Conservation (phyloP, 1,284 basidiomycete genomes). For the Rhizopogon parksii region DNA sequence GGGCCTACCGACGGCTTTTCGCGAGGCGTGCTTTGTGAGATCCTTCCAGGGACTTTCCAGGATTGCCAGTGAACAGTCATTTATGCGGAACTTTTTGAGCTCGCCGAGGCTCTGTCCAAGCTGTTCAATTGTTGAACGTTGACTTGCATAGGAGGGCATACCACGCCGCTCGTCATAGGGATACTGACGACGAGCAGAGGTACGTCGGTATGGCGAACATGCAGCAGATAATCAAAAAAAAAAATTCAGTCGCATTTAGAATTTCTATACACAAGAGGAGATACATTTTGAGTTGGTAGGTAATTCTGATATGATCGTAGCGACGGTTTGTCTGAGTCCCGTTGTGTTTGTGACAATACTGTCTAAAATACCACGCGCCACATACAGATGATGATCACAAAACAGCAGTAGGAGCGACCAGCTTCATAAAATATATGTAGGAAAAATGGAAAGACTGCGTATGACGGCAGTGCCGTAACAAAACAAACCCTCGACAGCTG, state of each 20-base stretch:
- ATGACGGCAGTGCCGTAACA: background rate
- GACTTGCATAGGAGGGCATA: no score
- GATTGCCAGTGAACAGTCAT: no score
- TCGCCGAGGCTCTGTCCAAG: no score
- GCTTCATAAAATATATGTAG: background rate
- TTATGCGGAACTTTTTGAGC: no score
- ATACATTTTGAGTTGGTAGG: constrained; percentile 13
- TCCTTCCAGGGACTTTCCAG: no score
- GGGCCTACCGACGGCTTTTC: no score
- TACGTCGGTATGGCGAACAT: no score
- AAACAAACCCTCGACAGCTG: background rate
- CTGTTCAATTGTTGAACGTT: no score
- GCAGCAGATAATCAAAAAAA: no score
- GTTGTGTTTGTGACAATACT: constrained; percentile 12
- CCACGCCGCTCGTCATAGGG: no score
- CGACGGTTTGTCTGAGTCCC: constrained; percentile 5
- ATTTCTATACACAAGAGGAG: constrained; percentile 7
- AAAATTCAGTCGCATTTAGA: constrained; percentile 1
- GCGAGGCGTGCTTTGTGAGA: no score
- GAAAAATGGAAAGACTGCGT: background rate
- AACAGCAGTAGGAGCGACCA: constrained; percentile 10
- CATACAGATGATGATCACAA: constrained; percentile 8
- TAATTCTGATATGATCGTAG: constrained; percentile 22
- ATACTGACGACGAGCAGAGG: no score
- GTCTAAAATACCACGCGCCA: constrained; percentile 1